phyloP scores from a whole-genome alignment of 2,329 filamentous ascomycete genomes.

The Trichoderma pleuroti region DNA sequence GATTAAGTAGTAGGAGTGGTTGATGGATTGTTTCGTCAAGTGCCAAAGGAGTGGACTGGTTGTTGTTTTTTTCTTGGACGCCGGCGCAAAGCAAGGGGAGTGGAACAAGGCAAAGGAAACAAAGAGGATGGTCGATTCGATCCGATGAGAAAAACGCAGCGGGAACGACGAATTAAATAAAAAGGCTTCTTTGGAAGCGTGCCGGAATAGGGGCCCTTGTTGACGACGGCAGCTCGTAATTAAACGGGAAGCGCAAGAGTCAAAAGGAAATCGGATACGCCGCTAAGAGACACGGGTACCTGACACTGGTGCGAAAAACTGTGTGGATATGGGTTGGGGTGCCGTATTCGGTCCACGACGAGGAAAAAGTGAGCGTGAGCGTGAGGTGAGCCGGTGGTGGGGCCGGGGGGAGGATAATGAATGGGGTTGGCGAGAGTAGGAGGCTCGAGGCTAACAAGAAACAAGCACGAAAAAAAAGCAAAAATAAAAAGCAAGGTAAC shows the following conservation, averaged over 20 bases:
- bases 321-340: slow-evolving; percentile 21
- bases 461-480: neutral
- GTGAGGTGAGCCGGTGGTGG: slow-evolving; percentile 1
- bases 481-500: no score
- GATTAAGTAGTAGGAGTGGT: slow-evolving; percentile 1
- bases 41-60: slow-evolving; percentile 13
- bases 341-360: slow-evolving; percentile 19
- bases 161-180: slow-evolving; percentile 12
- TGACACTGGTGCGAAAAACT: slow-evolving; percentile 21
- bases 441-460: neutral
- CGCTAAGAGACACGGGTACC: slow-evolving; percentile 25
- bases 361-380: neutral
- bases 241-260: slow-evolving; percentile 10
- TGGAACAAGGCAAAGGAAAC: neutral
- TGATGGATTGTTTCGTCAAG: slow-evolving; percentile 4
- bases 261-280: slow-evolving; percentile 12
- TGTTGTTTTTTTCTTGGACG: neutral
- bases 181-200: slow-evolving; percentile 1
- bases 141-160: neutral
- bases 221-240: slow-evolving; percentile 15
- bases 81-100: slow-evolving; percentile 13
- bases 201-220: slow-evolving; percentile 15
- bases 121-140: neutral
- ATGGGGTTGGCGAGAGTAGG: neutral
- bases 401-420: neutral